phyloP scores from a whole-genome alignment of 371 early-diverging fungal species.

The Rhizopus arrhizus region DNA sequence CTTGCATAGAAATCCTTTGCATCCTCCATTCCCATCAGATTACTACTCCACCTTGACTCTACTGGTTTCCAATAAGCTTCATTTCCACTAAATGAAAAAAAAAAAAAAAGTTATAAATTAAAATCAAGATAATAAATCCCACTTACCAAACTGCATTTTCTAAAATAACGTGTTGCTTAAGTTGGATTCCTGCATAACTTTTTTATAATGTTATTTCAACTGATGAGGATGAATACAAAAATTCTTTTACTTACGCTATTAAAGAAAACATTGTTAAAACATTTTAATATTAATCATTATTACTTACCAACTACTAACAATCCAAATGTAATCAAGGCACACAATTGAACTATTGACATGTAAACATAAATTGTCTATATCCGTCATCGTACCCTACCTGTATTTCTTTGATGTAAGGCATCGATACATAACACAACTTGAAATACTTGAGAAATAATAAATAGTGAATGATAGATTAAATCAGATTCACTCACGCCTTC shows the following conservation, averaged over 20 bases:
- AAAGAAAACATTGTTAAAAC: too few species aligned
- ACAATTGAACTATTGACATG: conserved; percentile 37
- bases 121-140: too few species aligned
- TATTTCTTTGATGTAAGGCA: conserved; percentile 51
- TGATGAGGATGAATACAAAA: too few species aligned
- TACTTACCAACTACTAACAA: conserved; percentile 38
- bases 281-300: too few species aligned
- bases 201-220: neutral
- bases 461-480: conserved; percentile 53
- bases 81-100: conserved; percentile 10
- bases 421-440: conserved; percentile 51
- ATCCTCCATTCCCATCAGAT: conserved; percentile 23
- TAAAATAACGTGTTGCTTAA: conserved; percentile 54
- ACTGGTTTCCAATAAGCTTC: conserved; percentile 10
- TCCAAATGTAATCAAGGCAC: conserved; percentile 45
- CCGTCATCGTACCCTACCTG: conserved; percentile 28
- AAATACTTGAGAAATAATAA: conserved; percentile 52
- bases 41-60: conserved; percentile 34
- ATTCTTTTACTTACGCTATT: too few species aligned
- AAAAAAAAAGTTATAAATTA: too few species aligned
- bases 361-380: too few species aligned
- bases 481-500: conserved; percentile 55
- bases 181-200: conserved; percentile 52
- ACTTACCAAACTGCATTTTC: conserved; percentile 50
- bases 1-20: conserved; percentile 38